Base-by-base conservation (phyloP, 768 basidiomycete species). In the Naganishia antarctica region DNA sequence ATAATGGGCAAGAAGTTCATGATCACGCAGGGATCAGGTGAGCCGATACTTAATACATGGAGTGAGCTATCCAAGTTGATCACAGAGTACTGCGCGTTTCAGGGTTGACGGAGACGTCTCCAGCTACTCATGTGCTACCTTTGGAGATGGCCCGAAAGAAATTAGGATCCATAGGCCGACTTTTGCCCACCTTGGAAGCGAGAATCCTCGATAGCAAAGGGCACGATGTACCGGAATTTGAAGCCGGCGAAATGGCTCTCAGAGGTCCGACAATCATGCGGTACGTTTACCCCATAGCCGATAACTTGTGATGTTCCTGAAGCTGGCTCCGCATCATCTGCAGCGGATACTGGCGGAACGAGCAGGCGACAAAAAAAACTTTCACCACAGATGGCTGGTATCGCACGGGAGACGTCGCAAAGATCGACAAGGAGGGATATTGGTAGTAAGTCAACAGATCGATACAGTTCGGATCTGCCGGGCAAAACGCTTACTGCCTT, bases 391-490 rank as follows among this genome's bases (percentile, higher is more conserved):
- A 77, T 0, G 86, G 89, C 50, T 96, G 89, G 89, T 86, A 91
- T 79, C 90, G 87, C 81, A 93, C 91, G 21, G 90, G 91, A 1
- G 91, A 94, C 73, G 83, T 93, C 47, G 87, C 83, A 1, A 74
- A 81, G 18, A 78, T 84, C 15, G 87, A 90, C 66, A 63, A 75
- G 1, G 84, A 90, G 0, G 91, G 90, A 0, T 88, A 81, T 71
- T 89, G 85, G 74, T 83, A 81, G 68, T 87, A 89, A 60, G 85
- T 90, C n/a, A n/a, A n/a, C n/a, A n/a, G n/a, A n/a, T n/a, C n/a
- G n/a, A n/a, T n/a, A n/a, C n/a, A n/a, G n/a, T n/a, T n/a, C n/a
- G n/a, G n/a, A n/a, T n/a, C n/a, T n/a, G n/a, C n/a, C n/a, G n/a
- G n/a, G n/a, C n/a, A n/a, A n/a, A n/a, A n/a, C n/a, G n/a, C n/a